phyloP scores from a whole-genome alignment of 2,329 filamentous ascomycete species.

The Botrytis sinoallii region DNA sequence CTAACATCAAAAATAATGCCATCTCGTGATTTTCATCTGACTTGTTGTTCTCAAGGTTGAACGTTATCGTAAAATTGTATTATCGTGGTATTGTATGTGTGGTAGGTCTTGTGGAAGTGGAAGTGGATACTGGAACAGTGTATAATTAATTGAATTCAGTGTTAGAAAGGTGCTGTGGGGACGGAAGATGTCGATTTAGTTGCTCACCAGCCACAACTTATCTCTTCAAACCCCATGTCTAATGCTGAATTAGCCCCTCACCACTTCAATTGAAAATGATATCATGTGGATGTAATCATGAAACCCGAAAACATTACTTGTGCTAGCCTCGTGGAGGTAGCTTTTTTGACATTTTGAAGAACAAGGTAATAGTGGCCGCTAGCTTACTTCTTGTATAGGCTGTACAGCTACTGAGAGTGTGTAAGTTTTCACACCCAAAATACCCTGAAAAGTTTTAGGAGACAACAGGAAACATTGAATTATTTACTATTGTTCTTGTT shows the following conservation, averaged over 20 bases:
- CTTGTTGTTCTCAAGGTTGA: background rate
- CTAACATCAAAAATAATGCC: conserved; percentile 17
- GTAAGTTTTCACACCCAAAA: background rate
- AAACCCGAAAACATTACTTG: background rate
- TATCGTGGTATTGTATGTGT: background rate
- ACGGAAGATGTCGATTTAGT: background rate
- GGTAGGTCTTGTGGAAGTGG: background rate
- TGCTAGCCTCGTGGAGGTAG: background rate
- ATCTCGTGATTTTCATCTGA: background rate
- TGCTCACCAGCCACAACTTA: conserved; percentile 15
- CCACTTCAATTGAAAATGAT: background rate
- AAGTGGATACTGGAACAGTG: background rate
- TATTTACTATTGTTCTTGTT: background rate
- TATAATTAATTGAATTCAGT: conserved; percentile 2
- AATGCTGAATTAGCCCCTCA: background rate
- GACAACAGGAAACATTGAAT: background rate
- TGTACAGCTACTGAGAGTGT: background rate
- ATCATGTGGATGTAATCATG: conserved; percentile 11
- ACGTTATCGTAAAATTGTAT: background rate
- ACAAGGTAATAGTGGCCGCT: background rate
- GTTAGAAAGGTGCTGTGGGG: conserved; percentile 7
- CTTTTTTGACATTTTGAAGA: background rate
- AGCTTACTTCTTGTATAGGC: background rate
- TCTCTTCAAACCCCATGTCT: background rate
- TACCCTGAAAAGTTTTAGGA: background rate